A percentile compares a stretch with the other conserved stretches of the same genome.
Conservation (phyloP, 306 rosid species). For the Cucumis hystrix region DNA sequence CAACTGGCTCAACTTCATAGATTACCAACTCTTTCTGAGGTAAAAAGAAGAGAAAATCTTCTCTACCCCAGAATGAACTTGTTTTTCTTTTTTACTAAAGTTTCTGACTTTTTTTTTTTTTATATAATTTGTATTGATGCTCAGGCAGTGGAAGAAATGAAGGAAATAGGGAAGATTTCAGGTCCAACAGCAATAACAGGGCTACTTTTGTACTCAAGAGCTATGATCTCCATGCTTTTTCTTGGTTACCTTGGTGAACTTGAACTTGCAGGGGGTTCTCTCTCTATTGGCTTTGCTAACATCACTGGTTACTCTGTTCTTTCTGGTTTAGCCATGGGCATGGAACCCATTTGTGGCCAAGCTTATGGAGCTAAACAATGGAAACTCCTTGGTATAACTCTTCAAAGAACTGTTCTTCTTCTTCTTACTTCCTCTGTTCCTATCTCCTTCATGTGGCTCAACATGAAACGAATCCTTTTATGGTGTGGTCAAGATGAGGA, state of each 20-base stretch:
- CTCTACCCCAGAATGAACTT: background rate
- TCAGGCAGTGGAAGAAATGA: conserved; percentile 71
- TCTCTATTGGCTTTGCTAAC: conserved; percentile 86
- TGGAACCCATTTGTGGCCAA: conserved; percentile 97
- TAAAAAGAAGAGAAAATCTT: background rate
- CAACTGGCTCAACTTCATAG: conserved; percentile 44
- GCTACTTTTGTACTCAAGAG: conserved; percentile 58
- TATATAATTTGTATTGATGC: background rate
- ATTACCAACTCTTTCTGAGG: conserved; percentile 86
- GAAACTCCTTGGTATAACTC: conserved; percentile 67
- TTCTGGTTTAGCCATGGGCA: conserved; percentile 95
- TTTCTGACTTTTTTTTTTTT: background rate
- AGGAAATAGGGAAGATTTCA: conserved; percentile 72
- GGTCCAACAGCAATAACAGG: conserved; percentile 76
- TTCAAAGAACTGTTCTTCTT: conserved; percentile 73
- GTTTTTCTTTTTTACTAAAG: background rate
- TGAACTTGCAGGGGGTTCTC: conserved; percentile 90
- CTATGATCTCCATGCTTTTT: conserved; percentile 97
- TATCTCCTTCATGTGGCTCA: conserved; percentile 65
- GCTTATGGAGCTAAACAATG: conserved; percentile 78
- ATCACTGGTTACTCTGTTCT: conserved; percentile 95
- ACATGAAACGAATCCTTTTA: conserved; percentile 58
- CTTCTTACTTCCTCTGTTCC: conserved; percentile 69
- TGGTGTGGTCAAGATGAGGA: conserved; percentile 74
- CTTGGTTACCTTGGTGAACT: conserved; percentile 82